Evolutionary conservation across 371 early-diverging fungal genomes (phyloP).

Genomic region (Blakeslea trispora): DNA sequence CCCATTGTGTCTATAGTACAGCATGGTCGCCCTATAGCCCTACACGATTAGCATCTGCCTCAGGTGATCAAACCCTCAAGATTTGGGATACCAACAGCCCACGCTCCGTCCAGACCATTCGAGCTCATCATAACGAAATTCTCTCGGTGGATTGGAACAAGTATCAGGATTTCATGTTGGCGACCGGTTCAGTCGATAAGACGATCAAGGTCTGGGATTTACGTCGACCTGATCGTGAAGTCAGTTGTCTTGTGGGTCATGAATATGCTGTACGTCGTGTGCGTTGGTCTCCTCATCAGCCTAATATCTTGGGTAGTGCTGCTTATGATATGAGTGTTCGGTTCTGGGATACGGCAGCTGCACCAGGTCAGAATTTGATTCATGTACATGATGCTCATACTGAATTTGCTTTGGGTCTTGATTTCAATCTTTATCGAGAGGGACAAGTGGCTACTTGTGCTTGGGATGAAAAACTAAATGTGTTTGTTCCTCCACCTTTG

Average conservation of each 20-base stretch:
- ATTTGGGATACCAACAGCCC: conserved; percentile 85
- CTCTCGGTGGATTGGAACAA: conserved; percentile 95
- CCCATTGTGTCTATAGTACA: conserved; percentile 86
- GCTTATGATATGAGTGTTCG: conserved; percentile 95
- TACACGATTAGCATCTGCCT: conserved; percentile 81
- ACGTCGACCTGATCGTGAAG: conserved; percentile 71
- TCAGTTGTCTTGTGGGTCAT: conserved; percentile 76
- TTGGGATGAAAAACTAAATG: conserved; percentile 90
- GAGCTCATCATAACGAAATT: conserved; percentile 87
- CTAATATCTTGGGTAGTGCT: conserved; percentile 76
- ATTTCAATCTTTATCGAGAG: conserved; percentile 83
- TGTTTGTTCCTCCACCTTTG: conserved; percentile 57
- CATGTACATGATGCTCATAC: conserved; percentile 81
- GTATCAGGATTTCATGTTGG: conserved; percentile 77
- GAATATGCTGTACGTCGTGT: conserved; percentile 91
- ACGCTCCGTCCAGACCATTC: conserved; percentile 70
- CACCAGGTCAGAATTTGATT: conserved; percentile 54
- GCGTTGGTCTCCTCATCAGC: conserved; percentile 87
- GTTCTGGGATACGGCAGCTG: conserved; percentile 83
- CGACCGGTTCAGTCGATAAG: conserved; percentile 87
- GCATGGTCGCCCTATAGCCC: conserved; percentile 84
- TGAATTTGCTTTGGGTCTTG: conserved; percentile 94
- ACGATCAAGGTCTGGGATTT: conserved; percentile 91
- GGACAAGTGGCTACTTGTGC: conserved; percentile 90
- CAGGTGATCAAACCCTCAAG: conserved; percentile 88